Base-by-base conservation (phyloP, 1,284 basidiomycete genomes). In the Stereum hirsutum region DNA sequence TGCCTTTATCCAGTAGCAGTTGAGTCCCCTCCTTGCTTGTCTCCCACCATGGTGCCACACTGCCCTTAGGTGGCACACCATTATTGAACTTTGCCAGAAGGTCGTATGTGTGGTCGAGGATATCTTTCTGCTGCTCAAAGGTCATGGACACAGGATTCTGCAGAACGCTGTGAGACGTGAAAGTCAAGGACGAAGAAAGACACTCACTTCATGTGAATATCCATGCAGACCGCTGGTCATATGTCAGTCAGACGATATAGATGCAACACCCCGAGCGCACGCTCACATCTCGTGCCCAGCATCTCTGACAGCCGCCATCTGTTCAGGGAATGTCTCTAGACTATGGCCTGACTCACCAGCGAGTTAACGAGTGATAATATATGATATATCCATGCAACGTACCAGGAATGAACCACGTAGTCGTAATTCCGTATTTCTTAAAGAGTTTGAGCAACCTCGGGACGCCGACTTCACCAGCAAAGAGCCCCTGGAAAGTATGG, bases 21-120 rank as follows among this genome's bases (percentile, higher is more conserved):
- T 75, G 62, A 0, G 75, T 78, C 1, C 78, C 78, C 57, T 86
- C 83, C 46, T 73, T 75, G 61, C 75, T 81, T 1, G 75, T 78
- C 57, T 89, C 85, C 82, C 84, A 89, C 82, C 83, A 89, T 0
- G 84, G 81, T 7, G 83, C 82, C 27, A 87, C 81, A 44, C 68
- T 68, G 12, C 79, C 77, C 54, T 75, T 74, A 1, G 85, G 85
- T 14, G 81, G 69, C 20, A 75, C 64, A n/a, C 76, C 77, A 44
- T 77, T 66, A 54, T 78, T 81, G 57, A 89, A 88, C 5, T 74
- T 65, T 4, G 83, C 86, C 41, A 89, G 62, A 25, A 82, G 66
- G 12, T 75, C 62, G 58, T 72, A 73, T 0, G 84, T 88, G 53
- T 82, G 68, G 44, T 85, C 75, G 31, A 89, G 63, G 42, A 89